These are phyloP conservation scores for Globisporangium alternatum DNA, from an alignment of 352 stramenopile genomes.

Conservation along the genomic window DNA sequence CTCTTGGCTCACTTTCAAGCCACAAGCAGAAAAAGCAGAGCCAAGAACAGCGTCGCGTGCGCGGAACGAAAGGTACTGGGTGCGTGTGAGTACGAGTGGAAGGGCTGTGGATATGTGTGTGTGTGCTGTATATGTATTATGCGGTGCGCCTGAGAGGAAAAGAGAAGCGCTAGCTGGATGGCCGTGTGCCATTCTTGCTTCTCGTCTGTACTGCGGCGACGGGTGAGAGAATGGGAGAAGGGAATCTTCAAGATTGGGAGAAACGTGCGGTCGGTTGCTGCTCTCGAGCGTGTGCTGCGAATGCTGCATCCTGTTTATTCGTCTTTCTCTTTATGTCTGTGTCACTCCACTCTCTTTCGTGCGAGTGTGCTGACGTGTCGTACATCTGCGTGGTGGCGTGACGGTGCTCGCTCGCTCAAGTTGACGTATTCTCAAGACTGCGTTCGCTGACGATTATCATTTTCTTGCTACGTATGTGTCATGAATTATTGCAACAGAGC, in stretches of 20 bases:
- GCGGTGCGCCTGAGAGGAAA: background rate
- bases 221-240: background rate
- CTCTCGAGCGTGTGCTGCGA: background rate
- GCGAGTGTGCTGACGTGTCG: too few species aligned
- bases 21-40: background rate
- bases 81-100: background rate
- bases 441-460: background rate
- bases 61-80: background rate
- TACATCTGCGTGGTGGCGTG: background rate
- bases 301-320: background rate
- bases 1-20: too few species aligned
- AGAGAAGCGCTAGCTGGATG: background rate
- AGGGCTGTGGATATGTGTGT: background rate
- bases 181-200: background rate
- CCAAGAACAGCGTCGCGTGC: background rate
- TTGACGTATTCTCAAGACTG: background rate
- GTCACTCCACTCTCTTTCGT: background rate
- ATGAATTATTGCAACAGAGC: background rate
- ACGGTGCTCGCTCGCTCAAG: background rate
- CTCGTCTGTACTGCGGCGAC: background rate
- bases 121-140: background rate
- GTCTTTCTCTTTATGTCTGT: background rate
- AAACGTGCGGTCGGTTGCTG: background rate
- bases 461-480: background rate
- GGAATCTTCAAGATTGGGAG: conserved; percentile 1